A percentile compares a stretch with the other conserved stretches of the same genome.
Evolutionary conservation across 495 filamentous ascomycete species (phyloP).

Genomic region (Podospora didyma): DNA sequence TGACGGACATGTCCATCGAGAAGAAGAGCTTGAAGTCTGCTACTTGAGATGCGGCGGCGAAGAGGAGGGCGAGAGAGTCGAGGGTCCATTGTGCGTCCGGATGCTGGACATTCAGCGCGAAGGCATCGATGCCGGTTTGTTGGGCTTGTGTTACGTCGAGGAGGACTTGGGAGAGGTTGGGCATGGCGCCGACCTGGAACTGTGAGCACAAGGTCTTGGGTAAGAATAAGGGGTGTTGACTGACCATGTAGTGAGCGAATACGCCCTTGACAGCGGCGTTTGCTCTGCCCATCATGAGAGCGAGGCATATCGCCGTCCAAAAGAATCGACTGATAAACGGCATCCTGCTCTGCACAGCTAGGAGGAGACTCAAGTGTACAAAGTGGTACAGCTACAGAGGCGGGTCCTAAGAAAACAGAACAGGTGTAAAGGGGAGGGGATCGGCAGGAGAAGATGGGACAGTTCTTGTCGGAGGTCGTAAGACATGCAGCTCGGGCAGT

Average conservation of each 20-base stretch:
- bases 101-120: conserved; percentile 14
- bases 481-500: too few relatives aligned
- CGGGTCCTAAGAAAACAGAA: too few relatives aligned
- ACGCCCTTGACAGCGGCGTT: conserved; percentile 3
- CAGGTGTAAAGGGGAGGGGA: too few relatives aligned
- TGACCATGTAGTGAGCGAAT: conserved; percentile 12
- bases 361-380: too few relatives aligned
- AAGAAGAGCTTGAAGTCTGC: conserved; percentile 13
- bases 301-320: not conserved
- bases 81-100: conserved; percentile 2
- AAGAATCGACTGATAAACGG: not conserved
- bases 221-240: not conserved
- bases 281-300: not conserved
- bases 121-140: conserved; percentile 10
- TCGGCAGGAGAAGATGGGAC: too few relatives aligned
- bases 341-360: not conserved
- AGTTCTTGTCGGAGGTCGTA: too few relatives aligned
- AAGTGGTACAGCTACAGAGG: too few relatives aligned
- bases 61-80: conserved; percentile 4
- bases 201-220: not conserved
- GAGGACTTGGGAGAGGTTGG: conserved; percentile 1
- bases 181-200: conserved; percentile 6
- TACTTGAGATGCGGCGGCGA: not conserved
- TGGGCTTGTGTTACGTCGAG: conserved; percentile 7
- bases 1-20: conserved; percentile 12